phyloP scores from a whole-genome alignment of 1,139 yeast genomes.

The Suzukiozyma palmioleophila region DNA sequence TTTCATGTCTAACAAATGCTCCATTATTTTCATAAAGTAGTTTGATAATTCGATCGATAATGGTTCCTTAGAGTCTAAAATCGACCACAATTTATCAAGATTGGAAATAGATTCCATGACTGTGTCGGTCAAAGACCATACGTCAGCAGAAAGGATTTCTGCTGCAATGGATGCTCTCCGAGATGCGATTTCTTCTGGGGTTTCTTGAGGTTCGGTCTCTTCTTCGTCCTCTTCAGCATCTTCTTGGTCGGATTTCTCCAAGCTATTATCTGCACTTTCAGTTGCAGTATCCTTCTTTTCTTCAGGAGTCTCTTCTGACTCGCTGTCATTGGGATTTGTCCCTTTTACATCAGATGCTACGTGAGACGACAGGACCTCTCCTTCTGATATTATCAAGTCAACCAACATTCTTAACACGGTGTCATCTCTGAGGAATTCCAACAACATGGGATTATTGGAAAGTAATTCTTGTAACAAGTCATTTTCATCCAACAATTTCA shows the following conservation, averaged over 20 bases:
- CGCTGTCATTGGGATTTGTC: conserved; percentile 1
- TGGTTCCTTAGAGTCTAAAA: conserved; percentile 56
- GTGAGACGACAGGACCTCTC: conserved; percentile 11
- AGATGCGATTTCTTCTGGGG: conserved; percentile 50
- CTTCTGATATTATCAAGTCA: conserved; percentile 56
- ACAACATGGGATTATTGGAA: conserved; percentile 75
- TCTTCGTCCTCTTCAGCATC: conserved; percentile 17
- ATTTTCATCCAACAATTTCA: conserved; percentile 76
- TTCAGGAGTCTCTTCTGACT: conserved; percentile 12
- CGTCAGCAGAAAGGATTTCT: conserved; percentile 86
- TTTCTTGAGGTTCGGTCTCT: conserved; percentile 28
- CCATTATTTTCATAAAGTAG: conserved; percentile 91
- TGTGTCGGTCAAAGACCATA: conserved; percentile 91
- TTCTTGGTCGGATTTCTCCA: conserved; percentile 17
- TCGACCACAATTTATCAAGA: conserved; percentile 71
- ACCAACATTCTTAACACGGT: conserved; percentile 63
- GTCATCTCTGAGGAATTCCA: conserved; percentile 78
- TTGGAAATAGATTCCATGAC: conserved; percentile 72
- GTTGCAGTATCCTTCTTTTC: conserved; percentile 29
- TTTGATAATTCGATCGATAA: conserved; percentile 76
- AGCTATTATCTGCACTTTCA: conserved; percentile 8
- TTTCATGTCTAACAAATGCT: conserved; percentile 87
- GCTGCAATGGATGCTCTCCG: conserved; percentile 85
- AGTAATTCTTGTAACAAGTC: conserved; percentile 81
- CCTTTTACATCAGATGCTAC: background rate